A percentile compares a stretch with the other conserved stretches of the same genome.
Evolutionary conservation across 495 filamentous ascomycete genomes (phyloP).

Genomic region (Xylaria castorea): DNA sequence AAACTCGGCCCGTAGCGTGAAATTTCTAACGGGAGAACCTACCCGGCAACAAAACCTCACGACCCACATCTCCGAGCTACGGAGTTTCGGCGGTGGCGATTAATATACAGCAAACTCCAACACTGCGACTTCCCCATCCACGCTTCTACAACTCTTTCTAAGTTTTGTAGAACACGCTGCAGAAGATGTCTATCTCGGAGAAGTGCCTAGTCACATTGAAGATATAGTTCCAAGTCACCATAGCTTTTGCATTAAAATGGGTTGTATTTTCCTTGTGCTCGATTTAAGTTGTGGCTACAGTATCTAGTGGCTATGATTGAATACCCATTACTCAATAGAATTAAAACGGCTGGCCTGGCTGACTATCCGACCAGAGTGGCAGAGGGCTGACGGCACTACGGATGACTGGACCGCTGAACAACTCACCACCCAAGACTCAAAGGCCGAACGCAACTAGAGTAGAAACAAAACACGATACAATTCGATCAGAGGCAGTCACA

Average conservation of each 20-base stretch:
- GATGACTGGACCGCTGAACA: not conserved
- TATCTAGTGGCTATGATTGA: not conserved
- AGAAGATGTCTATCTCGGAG: not conserved
- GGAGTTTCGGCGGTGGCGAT: constrained; percentile 2
- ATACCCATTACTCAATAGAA: not conserved
- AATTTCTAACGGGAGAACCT: not conserved
- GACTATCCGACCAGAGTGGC: not conserved
- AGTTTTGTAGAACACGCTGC: not conserved
- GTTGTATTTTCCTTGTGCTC: not conserved
- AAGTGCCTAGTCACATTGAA: not conserved
- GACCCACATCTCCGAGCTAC: not conserved
- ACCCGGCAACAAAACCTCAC: not conserved
- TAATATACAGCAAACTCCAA: not conserved
- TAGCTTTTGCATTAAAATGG: not conserved
- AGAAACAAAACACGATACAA: not conserved
- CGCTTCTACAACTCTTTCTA: not conserved
- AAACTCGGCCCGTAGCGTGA: not conserved
- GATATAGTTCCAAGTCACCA: not conserved
- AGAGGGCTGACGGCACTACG: not conserved
- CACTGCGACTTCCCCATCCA: not conserved
- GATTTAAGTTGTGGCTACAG: not conserved
- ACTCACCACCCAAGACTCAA: not conserved
- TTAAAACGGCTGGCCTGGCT: not conserved
- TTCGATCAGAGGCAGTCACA: constrained; percentile 16
- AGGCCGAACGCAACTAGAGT: not conserved